Conservation (phyloP, 208 protist species). For the Acanthamoeba royreba region DNA sequence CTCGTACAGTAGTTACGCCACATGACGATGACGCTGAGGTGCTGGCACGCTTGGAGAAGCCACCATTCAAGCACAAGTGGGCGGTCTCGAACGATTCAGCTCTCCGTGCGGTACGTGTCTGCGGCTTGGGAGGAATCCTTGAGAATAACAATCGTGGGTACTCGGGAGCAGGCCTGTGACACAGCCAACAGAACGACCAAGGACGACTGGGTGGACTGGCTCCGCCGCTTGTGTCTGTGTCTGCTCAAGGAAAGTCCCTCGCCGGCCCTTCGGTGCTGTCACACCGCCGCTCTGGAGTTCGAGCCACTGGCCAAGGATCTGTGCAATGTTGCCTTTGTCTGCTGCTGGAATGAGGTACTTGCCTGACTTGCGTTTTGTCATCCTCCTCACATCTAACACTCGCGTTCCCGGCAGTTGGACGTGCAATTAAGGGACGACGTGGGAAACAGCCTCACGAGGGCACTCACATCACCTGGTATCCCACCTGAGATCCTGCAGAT, state of each 20-base stretch:
- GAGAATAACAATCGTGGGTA: too few relatives aligned
- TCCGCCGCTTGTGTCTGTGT: constrained; percentile 83
- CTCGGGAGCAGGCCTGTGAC: constrained; percentile 86
- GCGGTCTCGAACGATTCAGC: not conserved
- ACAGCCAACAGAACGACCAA: constrained; percentile 77
- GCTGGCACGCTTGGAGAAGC: not conserved
- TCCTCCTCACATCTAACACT: not conserved
- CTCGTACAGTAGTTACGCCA: too few relatives aligned
- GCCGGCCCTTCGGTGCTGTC: constrained; percentile 84
- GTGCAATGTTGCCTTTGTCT: constrained; percentile 90
- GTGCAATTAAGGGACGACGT: constrained; percentile 52
- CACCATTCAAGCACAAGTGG: not conserved
- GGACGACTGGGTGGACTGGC: constrained; percentile 90
- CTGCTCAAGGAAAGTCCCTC: constrained; percentile 87
- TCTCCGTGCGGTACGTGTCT: not conserved
- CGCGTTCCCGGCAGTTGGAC: too few relatives aligned
- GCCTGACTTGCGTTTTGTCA: not conserved
- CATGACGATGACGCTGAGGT: not conserved
- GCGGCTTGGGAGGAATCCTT: too few relatives aligned
- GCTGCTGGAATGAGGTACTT: constrained; percentile 88
- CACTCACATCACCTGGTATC: constrained; percentile 61
- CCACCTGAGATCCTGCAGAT: constrained; percentile 77
- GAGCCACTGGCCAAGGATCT: constrained; percentile 83
- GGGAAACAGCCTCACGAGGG: constrained; percentile 48
- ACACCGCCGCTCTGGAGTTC: constrained; percentile 77